phyloP scores from a whole-genome alignment of 495 filamentous ascomycete species.

The Daldinia childiae region DNA sequence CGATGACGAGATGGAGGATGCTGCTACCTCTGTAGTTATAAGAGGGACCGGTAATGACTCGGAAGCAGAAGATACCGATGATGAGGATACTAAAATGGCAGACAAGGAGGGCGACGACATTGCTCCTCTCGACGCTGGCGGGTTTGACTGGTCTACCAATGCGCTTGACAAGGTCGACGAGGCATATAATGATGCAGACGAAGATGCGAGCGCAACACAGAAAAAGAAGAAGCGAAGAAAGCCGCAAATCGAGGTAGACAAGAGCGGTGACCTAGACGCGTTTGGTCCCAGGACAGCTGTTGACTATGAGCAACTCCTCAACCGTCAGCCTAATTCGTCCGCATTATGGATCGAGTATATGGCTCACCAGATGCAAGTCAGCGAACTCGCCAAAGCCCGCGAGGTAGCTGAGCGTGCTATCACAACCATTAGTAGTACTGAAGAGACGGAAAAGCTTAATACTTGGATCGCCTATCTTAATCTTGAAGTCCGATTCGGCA shows the following conservation, averaged over 20 bases:
- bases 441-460: slow-evolving; percentile 90
- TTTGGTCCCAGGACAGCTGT: slow-evolving; percentile 89
- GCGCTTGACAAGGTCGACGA: slow-evolving; percentile 61
- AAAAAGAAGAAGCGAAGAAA: slow-evolving; percentile 86
- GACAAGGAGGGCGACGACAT: slow-evolving; percentile 49
- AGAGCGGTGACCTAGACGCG: slow-evolving; percentile 85
- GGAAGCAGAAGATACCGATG: slow-evolving; percentile 50
- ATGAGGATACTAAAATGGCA: slow-evolving; percentile 62
- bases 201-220: slow-evolving; percentile 59
- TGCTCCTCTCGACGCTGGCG: slow-evolving; percentile 74
- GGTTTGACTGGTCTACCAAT: slow-evolving; percentile 88
- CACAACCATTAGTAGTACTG: slow-evolving; percentile 84
- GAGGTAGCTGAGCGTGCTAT: slow-evolving; percentile 90
- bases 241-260: slow-evolving; percentile 83
- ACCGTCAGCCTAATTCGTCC: slow-evolving; percentile 90
- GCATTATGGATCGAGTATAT: slow-evolving; percentile 94
- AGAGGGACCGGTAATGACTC: slow-evolving; percentile 54
- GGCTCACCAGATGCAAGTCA: slow-evolving; percentile 93
- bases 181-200: slow-evolving; percentile 52
- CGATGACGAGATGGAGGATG: slow-evolving; percentile 58
- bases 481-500: slow-evolving; percentile 90
- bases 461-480: slow-evolving; percentile 95
- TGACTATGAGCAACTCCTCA: slow-evolving; percentile 92
- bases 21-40: slow-evolving; percentile 63
- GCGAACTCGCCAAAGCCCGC: slow-evolving; percentile 84